Conservation (phyloP, 495 filamentous ascomycete species). For the Aeminium ludgeri region DNA sequence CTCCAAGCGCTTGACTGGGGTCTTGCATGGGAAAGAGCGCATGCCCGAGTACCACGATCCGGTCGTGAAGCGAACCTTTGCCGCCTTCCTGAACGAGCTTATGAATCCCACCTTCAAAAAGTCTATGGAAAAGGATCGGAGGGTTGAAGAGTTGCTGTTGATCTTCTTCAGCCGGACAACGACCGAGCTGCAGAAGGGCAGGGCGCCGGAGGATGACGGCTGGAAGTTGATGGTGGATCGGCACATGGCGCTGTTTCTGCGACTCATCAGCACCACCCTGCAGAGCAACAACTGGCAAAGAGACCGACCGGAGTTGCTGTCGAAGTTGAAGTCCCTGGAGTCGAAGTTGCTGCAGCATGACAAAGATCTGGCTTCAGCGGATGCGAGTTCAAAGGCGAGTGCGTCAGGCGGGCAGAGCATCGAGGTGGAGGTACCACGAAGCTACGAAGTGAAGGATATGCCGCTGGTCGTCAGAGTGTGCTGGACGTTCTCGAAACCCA, state of each 20-base stretch:
- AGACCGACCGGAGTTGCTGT: conserved; percentile 67
- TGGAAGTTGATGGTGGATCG: conserved; percentile 90
- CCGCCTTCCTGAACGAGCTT: conserved; percentile 58
- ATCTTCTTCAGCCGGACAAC: conserved; percentile 85
- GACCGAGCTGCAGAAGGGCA: conserved; percentile 74
- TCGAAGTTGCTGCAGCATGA: conserved; percentile 91
- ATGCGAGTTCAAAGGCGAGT: conserved; percentile 36
- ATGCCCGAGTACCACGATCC: conserved; percentile 62
- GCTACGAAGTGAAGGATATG: conserved; percentile 94
- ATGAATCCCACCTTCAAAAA: conserved; percentile 56
- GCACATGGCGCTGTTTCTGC: conserved; percentile 88
- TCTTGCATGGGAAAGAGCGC: conserved; percentile 54
- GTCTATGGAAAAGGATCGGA: conserved; percentile 79
- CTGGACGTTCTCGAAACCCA: conserved; percentile 63
- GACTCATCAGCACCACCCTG: conserved; percentile 63
- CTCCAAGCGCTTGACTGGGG: conserved; percentile 48
- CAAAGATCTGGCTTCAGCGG: conserved; percentile 49
- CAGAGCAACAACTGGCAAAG: conserved; percentile 65
- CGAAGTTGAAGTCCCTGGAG: conserved; percentile 64
- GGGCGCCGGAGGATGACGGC: conserved; percentile 62
- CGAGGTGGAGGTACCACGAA: conserved; percentile 65
- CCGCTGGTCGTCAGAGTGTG: conserved; percentile 72
- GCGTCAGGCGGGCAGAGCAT: conserved; percentile 39
- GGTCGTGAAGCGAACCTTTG: conserved; percentile 65
- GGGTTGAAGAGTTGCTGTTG: conserved; percentile 73